Evolutionary conservation across 441 rosid species (phyloP).

Genomic region (Adansonia grandidieri): DNA sequence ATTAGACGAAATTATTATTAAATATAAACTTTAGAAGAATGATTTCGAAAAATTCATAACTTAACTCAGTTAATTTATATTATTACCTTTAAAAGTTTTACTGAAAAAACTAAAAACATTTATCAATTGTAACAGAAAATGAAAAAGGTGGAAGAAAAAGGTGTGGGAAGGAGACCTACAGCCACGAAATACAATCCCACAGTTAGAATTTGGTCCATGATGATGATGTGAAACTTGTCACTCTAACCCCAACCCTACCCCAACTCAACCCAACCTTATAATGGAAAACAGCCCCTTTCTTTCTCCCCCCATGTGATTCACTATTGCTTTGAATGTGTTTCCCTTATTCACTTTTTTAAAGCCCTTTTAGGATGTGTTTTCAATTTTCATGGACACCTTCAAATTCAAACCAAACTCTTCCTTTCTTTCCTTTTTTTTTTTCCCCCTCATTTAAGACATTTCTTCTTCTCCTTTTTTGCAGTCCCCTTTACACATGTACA

Average conservation of each 20-base stretch:
- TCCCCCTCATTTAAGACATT: not conserved
- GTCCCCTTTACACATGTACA: slow-evolving; percentile 12
- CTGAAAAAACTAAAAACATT: no score
- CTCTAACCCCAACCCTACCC: not conserved
- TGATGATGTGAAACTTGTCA: not conserved
- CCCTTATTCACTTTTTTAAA: not conserved
- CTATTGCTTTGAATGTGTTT: not conserved
- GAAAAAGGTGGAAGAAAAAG: no score
- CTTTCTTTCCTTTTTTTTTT: not conserved
- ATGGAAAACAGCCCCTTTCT: not conserved
- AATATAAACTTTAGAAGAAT: no score
- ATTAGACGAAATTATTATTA: no score
- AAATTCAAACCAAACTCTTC: not conserved
- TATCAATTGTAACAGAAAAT: no score
- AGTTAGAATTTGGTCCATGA: not conserved
- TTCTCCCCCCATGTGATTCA: slow-evolving; percentile 3
- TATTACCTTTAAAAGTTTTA: no score
- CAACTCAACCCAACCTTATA: no score
- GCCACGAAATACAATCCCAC: not conserved
- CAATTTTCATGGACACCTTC: not conserved
- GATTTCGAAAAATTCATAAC: no score
- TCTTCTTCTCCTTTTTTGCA: not conserved
- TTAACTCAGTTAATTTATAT: no score
- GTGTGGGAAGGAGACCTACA: not conserved
- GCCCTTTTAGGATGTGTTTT: not conserved